Evolutionary conservation across 1,284 basidiomycete species (phyloP), one percentile per base, ranked within the genome.

Genomic region (Tylopilus sp.): DNA sequence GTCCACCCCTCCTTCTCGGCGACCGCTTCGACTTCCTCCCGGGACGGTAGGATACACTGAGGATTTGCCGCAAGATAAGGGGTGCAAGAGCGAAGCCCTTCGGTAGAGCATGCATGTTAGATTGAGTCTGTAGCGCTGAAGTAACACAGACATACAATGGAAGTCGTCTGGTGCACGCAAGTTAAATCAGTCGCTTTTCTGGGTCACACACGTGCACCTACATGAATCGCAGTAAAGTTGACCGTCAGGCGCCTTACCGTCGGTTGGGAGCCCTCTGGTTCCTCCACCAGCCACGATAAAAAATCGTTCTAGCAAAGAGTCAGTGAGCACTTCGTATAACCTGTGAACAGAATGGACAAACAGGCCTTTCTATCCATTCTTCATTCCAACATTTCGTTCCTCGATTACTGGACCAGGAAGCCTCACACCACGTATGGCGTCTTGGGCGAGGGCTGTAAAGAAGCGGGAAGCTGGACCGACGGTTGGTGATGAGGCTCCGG

Each of bases 261-360:
- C 4, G 53, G 60, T 37, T 73, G 63, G 4, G 65, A 54, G 9
- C 60, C 66, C 8, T 64, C 54, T 4, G 68, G 19, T 2, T 61
- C 65, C 23, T 75, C 71, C 41, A 77, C 64, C 13, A 77, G 48
- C 77, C 76, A 79, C 37, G 63, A 65, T 15, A 79, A 48, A 44
- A 72, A 49, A 48, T 74, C 73, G 46, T 71, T 69, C 70, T 74
- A 49, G 26, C 9, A 29, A 19, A 16, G 15, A 38, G 6, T 2
- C 6, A 38, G n/a, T n/a, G 6, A 51, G n/a, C 11, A 19, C 1
- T 13, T 23, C 6, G 1, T 21, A 8, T 16, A 33, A 6, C 6
- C 25, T 11, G 6, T 1, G 9, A 31, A 6, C 2, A 11, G 10
- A 12, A 18, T 18, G 0, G 31, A 48, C 44, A 2, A 31, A 50